Percentiles rank a stretch among this genome's conserved stretches.
These are phyloP conservation scores for Elaeagnus macrophylla DNA, from an alignment of 306 rosid species.

Conservation along the genomic window DNA sequence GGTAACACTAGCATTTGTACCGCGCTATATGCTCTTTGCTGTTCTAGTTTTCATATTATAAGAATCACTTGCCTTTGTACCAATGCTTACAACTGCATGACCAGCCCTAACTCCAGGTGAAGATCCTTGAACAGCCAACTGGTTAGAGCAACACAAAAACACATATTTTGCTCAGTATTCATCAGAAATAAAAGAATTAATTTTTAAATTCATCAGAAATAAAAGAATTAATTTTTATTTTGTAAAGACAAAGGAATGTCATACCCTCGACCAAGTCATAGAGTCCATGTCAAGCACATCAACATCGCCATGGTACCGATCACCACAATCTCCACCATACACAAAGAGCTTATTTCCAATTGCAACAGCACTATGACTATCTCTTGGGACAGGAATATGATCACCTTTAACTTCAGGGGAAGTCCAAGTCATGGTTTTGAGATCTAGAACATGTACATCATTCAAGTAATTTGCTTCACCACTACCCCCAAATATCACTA, in stretches of 20 bases:
- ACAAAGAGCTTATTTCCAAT: conserved; percentile 71
- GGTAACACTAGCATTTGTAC: no score
- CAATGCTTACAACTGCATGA: conserved; percentile 71
- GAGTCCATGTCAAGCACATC: conserved; percentile 73
- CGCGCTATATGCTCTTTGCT: not conserved
- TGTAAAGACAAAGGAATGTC: not conserved
- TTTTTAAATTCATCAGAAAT: no score
- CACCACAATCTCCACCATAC: conserved; percentile 93
- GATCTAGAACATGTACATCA: conserved; percentile 73
- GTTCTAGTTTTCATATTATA: not conserved
- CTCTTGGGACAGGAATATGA: conserved; percentile 70
- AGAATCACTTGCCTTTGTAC: conserved; percentile 58
- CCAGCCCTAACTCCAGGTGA: conserved; percentile 91
- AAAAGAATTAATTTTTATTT: no score
- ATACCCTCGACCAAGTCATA: conserved; percentile 84
- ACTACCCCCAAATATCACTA: conserved; percentile 88
- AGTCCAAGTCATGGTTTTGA: conserved; percentile 70
- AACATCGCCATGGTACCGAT: conserved; percentile 67
- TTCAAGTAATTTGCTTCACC: conserved; percentile 79
- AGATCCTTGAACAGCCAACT: conserved; percentile 80
- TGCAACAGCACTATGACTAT: conserved; percentile 68
- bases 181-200: not conserved
- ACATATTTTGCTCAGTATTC: not conserved
- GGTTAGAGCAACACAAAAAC: not conserved
- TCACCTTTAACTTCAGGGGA: conserved; percentile 60